Conservation (phyloP, 305 asterid species). For the Rubia tinctorum region DNA sequence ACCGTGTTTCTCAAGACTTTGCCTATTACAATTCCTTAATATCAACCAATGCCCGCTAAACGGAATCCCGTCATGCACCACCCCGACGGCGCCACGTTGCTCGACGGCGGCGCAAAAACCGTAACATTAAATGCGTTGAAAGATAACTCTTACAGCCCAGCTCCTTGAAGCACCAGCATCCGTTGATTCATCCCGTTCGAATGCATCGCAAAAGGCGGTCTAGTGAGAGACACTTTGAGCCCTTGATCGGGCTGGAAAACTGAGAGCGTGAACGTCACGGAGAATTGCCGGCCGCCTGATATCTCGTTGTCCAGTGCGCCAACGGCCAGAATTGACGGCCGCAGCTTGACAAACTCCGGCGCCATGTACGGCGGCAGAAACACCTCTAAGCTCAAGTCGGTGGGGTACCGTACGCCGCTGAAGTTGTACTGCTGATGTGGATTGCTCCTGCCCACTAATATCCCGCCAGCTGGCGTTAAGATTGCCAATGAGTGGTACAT, state of each 20-base stretch:
- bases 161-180: slow-evolving; percentile 43
- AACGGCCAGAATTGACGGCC: slow-evolving; percentile 52
- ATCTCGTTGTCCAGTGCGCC: slow-evolving; percentile 21
- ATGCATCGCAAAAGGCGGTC: slow-evolving; percentile 84
- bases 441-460: slow-evolving; percentile 87
- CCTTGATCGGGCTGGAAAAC: slow-evolving; percentile 21
- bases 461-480: slow-evolving; percentile 68
- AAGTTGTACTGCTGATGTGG: slow-evolving; percentile 70
- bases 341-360: slow-evolving; percentile 30
- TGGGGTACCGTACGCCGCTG: slow-evolving; percentile 58
- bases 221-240: slow-evolving; percentile 40
- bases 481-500: slow-evolving; percentile 77
- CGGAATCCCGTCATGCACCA: slow-evolving; percentile 62
- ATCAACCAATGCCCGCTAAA: slow-evolving; percentile 63
- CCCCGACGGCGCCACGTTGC: slow-evolving; percentile 72
- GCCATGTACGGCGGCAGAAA: slow-evolving; percentile 66
- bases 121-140: slow-evolving; percentile 24
- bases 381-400: slow-evolving; percentile 62
- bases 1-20: too few species aligned
- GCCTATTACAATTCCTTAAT: too few species aligned
- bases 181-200: slow-evolving; percentile 85
- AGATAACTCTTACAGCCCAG: slow-evolving; percentile 28
- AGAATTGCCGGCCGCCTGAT: slow-evolving; percentile 51
- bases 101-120: slow-evolving; percentile 55
- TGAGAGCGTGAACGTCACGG: slow-evolving; percentile 39